Evolutionary conservation across 1,284 basidiomycete species (phyloP).

Genomic region (Leucoagaricus sp.): DNA sequence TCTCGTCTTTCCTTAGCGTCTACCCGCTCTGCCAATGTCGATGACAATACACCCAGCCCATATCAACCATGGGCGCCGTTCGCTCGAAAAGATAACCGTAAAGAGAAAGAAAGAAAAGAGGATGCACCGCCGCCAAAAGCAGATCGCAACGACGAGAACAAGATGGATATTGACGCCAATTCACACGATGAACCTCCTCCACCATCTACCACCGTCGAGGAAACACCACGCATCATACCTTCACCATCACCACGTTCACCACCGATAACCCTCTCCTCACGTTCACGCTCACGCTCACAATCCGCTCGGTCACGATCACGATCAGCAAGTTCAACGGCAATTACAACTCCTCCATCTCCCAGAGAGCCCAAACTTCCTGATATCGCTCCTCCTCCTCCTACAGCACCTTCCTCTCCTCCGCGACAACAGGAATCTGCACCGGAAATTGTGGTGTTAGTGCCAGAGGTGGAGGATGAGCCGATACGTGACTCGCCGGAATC

Average conservation of each 20-base stretch:
- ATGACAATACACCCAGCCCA: neutral
- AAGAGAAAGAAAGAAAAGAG: too few relatives aligned
- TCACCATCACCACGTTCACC: constrained; percentile 2
- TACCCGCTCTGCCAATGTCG: neutral
- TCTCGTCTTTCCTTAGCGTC: constrained; percentile 5
- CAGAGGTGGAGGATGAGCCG: neutral
- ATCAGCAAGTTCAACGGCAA: constrained; percentile 7
- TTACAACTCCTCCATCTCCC: constrained; percentile 17
- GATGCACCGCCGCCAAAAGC: too few relatives aligned
- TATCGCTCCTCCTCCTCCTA: neutral
- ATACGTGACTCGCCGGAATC: constrained; percentile 6
- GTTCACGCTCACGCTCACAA: neutral
- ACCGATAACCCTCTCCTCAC: neutral
- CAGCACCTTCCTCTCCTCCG: neutral
- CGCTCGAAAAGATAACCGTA: constrained; percentile 9
- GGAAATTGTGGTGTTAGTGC: too few relatives aligned
- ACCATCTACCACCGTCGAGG: neutral
- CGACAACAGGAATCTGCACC: too few relatives aligned
- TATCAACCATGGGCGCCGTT: constrained; percentile 14
- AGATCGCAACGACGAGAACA: neutral
- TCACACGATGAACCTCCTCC: neutral
- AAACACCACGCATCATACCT: too few relatives aligned
- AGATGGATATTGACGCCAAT: constrained; percentile 4
- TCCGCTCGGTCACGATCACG: neutral
- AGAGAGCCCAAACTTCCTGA: constrained; percentile 6